phyloP scores from a whole-genome alignment of 371 early-diverging fungal species.

The Mortierella sp. region DNA sequence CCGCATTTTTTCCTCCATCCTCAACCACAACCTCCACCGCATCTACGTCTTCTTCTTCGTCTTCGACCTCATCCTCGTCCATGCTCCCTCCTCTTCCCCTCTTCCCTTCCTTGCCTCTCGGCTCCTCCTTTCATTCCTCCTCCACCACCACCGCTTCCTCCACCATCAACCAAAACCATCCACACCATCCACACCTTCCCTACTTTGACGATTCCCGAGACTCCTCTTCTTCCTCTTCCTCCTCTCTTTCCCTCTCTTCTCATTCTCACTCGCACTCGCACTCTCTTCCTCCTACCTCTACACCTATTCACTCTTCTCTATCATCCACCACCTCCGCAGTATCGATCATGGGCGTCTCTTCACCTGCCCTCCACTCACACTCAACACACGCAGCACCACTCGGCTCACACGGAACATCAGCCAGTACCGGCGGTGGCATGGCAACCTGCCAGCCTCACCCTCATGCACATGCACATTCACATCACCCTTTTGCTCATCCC shows the following conservation, averaged over 20 bases:
- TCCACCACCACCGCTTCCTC: background rate
- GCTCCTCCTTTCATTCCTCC: constrained; percentile 11
- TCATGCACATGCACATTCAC: constrained; percentile 4
- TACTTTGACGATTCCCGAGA: background rate
- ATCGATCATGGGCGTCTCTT: background rate
- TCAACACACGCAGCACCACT: background rate
- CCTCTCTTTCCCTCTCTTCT: background rate
- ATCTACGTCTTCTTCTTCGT: background rate
- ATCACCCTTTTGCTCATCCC: constrained; percentile 13
- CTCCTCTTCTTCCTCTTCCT: background rate
- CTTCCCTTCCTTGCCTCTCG: constrained; percentile 13
- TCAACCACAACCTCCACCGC: background rate
- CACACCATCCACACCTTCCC: constrained; percentile 15
- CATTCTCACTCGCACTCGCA: constrained; percentile 4
- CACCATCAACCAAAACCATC: constrained; percentile 2
- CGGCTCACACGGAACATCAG: background rate
- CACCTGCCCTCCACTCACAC: background rate
- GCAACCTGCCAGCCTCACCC: constrained; percentile 2
- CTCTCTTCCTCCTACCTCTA: constrained; percentile 3
- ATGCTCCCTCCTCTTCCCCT: constrained; percentile 11
- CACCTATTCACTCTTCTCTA: background rate
- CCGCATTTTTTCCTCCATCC: background rate
- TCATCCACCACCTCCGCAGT: background rate
- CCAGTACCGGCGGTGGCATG: background rate
- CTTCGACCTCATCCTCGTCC: constrained; percentile 6